Evolutionary conservation across 495 filamentous ascomycete species (phyloP).

Genomic region (Physcia stellaris): DNA sequence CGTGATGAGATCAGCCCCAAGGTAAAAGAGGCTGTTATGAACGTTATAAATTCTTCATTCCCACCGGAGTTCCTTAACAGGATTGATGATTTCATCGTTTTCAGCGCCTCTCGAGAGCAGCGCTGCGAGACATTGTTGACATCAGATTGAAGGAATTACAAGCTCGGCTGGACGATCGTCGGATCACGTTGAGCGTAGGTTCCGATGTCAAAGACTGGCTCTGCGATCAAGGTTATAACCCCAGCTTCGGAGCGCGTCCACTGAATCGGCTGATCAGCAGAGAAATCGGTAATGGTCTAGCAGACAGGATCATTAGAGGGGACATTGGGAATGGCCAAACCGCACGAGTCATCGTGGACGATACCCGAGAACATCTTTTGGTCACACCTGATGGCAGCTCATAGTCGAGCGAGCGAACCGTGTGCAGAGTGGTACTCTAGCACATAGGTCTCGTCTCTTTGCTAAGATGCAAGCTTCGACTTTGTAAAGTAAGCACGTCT

Average conservation of each 20-base stretch:
- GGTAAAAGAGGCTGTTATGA: constrained; percentile 68
- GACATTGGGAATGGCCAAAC: constrained; percentile 61
- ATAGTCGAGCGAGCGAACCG: too few relatives aligned
- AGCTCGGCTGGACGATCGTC: constrained; percentile 65
- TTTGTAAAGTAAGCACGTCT: too few relatives aligned
- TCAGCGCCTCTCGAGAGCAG: constrained; percentile 60
- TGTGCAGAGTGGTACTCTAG: too few relatives aligned
- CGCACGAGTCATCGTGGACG: constrained; percentile 52
- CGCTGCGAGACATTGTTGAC: constrained; percentile 84
- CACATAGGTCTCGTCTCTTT: too few relatives aligned
- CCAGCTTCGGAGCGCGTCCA: constrained; percentile 82
- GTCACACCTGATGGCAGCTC: too few relatives aligned
- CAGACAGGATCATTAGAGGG: constrained; percentile 83
- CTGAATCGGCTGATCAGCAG: constrained; percentile 83
- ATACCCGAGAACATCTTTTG: constrained; percentile 36
- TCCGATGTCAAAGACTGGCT: constrained; percentile 71
- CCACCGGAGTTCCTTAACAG: constrained; percentile 93
- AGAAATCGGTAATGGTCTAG: constrained; percentile 75
- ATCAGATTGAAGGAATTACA: constrained; percentile 82
- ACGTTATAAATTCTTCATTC: constrained; percentile 67
- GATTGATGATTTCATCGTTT: constrained; percentile 93
- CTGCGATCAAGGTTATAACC: constrained; percentile 77
- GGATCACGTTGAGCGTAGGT: constrained; percentile 62
- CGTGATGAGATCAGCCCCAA: constrained; percentile 52
- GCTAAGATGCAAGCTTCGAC: too few relatives aligned